Percentiles rank a stretch among this genome's conserved stretches.
These are phyloP conservation scores for Dendrobium officinale DNA, from an alignment of 106 monocot genomes.

Conservation along the genomic window DNA sequence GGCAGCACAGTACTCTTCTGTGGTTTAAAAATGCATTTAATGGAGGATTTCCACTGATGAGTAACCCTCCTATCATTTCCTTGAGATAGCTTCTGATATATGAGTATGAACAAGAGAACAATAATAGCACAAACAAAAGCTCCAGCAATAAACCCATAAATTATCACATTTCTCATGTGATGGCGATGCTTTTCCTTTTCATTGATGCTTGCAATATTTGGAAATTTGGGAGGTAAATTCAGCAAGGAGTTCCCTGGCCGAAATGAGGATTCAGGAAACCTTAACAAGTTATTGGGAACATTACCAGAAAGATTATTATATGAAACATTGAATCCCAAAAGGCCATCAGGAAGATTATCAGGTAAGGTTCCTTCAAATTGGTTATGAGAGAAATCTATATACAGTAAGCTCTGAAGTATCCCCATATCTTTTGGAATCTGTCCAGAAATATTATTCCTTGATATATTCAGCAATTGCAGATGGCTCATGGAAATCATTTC, in stretches of 20 bases:
- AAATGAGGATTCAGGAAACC: conserved; percentile 73
- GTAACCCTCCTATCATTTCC: conserved; percentile 11
- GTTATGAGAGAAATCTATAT: conserved; percentile 57
- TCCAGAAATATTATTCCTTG: conserved; percentile 61
- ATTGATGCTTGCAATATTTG: conserved; percentile 8
- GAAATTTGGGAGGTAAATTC: conserved; percentile 24
- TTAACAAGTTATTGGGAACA: conserved; percentile 54
- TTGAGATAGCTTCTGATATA: conserved; percentile 27
- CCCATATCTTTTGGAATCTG: conserved; percentile 51
- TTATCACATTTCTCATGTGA: conserved; percentile 31
- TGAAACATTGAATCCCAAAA: conserved; percentile 56
- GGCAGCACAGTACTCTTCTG: conserved; percentile 15
- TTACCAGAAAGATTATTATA: conserved; percentile 66
- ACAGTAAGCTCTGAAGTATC: conserved; percentile 30
- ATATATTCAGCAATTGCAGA: conserved; percentile 36
- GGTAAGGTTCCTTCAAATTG: conserved; percentile 57
- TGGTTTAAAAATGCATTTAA: conserved; percentile 4
- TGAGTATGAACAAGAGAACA: conserved; percentile 40
- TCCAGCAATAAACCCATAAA: conserved; percentile 40
- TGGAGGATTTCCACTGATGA: conserved; percentile 13
- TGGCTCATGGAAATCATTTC: conserved; percentile 31
- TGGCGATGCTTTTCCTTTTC: conserved; percentile 14
- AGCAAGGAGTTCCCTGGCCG: conserved; percentile 64
- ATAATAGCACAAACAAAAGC: conserved; percentile 19
- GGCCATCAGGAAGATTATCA: conserved; percentile 33